Conservation (phyloP, 2,329 filamentous ascomycete species). For the Fusarium sororula region DNA sequence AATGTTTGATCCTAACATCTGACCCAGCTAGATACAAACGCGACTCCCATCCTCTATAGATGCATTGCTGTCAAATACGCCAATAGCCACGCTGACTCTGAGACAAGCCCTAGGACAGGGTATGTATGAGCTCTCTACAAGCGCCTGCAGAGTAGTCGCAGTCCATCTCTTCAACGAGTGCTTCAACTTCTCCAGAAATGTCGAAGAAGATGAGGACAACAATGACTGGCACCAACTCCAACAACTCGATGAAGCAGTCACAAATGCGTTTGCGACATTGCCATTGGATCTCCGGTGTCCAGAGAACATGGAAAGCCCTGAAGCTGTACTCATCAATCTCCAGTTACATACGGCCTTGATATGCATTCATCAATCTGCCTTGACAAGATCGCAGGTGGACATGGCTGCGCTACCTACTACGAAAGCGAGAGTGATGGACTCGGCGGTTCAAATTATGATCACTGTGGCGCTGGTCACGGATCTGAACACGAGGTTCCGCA, state of each 20-base stretch:
- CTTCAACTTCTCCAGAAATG: slow-evolving; percentile 29
- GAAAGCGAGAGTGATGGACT: slow-evolving; percentile 6
- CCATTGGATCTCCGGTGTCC: slow-evolving; percentile 19
- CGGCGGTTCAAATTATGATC: slow-evolving; percentile 29
- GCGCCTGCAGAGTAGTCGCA: slow-evolving; percentile 29
- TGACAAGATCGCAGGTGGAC: slow-evolving; percentile 17
- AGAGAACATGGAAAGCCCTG: slow-evolving; percentile 20
- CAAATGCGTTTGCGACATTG: slow-evolving; percentile 20
- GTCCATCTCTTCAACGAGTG: slow-evolving; percentile 33
- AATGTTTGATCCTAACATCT: rapidly evolving
- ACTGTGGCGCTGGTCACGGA: slow-evolving; percentile 25
- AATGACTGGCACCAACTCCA: slow-evolving; percentile 22
- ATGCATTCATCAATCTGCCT: slow-evolving; percentile 11
- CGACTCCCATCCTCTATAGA: slow-evolving; percentile 10
- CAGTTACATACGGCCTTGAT: slow-evolving; percentile 28
- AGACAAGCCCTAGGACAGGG: slow-evolving; percentile 25
- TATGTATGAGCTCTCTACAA: slow-evolving; percentile 32
- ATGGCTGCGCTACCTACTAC: slow-evolving; percentile 10
- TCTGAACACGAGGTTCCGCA: slow-evolving; percentile 13
- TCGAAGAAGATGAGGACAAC: slow-evolving; percentile 15
- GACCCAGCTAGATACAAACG: background rate
- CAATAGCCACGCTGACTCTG: slow-evolving; percentile 45
- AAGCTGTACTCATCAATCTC: slow-evolving; percentile 28
- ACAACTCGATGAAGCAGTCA: slow-evolving; percentile 5
- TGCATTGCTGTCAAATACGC: slow-evolving; percentile 1